These are phyloP conservation scores for Pelargonium myrrhifolium DNA, from an alignment of 441 rosid genomes.

Conservation along the genomic window DNA sequence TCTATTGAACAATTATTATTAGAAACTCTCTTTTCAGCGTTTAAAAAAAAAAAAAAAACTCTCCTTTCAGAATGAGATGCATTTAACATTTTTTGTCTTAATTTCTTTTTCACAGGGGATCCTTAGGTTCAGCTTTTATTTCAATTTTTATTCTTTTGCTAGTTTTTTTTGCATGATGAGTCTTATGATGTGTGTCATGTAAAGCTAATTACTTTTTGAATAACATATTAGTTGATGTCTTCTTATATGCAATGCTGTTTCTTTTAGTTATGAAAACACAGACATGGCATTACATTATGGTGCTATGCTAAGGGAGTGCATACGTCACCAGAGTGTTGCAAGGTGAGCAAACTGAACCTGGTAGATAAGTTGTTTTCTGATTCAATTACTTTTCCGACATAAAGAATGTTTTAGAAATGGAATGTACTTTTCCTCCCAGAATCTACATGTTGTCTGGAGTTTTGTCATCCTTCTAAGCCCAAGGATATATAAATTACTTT, in stretches of 20 bases:
- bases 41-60: too few relatives aligned
- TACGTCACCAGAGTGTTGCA: conserved; percentile 89
- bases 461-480: background rate
- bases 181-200: background rate
- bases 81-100: background rate
- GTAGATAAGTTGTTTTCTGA: conserved; percentile 4
- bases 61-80: background rate
- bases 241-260: conserved; percentile 20
- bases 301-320: conserved; percentile 95
- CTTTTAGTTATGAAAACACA: conserved; percentile 58
- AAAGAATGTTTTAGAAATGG: background rate
- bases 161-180: background rate
- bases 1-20: background rate
- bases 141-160: background rate
- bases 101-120: background rate
- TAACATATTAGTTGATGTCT: conserved; percentile 12
- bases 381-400: background rate
- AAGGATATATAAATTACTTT: too few relatives aligned
- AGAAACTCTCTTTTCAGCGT: background rate
- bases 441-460: background rate
- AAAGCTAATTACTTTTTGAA: background rate
- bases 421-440: background rate
- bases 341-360: conserved; percentile 38
- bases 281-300: conserved; percentile 98
- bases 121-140: background rate